Evolutionary conservation across 257 asterid species (phyloP), one percentile per base, ranked within the genome.

Genomic region (Galeopsis tetrahit): DNA sequence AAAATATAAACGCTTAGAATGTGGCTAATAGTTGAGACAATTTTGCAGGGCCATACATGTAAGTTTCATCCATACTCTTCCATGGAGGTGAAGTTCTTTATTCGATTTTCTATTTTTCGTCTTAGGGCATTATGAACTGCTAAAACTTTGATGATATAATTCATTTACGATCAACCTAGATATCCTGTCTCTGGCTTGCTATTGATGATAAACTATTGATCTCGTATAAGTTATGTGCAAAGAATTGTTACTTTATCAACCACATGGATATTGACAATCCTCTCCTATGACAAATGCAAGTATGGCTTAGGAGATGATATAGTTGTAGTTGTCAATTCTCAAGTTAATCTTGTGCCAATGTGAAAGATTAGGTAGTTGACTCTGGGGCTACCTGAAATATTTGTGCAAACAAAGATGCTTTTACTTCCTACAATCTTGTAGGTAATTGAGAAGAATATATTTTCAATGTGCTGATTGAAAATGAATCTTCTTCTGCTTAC

Each of bases 21-120:
- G 44, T 62, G 63, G 38, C 70, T 82, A 42, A 82, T 81, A 68
- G 35, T 55, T 51, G 52, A 32, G 38, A 13, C 21, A 8, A 42
- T 78, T 71, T 89, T 82, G 89, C 94, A 93, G 97, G 98, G 81
- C 97, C 97, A 51, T 93, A 89, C 90, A 79, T 93, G 98, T 93
- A 93, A 93, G 98, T 90, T 70, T 67, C 63, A 8, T 61, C 64
- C 68, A 66, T 73, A 17, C 63, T 57, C 78, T 40, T 65, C 68
- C 34, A 34, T 10, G 66, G 57, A 77, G 88, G 89, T 80, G 79
- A 71, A 39, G 57, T 78, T 73, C 64, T 32, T 28, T 44, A 68
- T 31, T 51, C 7, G 11, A 13, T 46, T 21, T 48, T 58, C 38
- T 51, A 4, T 28, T 10, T 21, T 2, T 39, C 65, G n/a, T 8